Base-by-base conservation (phyloP, 257 asterid genomes). In the Nicotiana benthamiana region DNA sequence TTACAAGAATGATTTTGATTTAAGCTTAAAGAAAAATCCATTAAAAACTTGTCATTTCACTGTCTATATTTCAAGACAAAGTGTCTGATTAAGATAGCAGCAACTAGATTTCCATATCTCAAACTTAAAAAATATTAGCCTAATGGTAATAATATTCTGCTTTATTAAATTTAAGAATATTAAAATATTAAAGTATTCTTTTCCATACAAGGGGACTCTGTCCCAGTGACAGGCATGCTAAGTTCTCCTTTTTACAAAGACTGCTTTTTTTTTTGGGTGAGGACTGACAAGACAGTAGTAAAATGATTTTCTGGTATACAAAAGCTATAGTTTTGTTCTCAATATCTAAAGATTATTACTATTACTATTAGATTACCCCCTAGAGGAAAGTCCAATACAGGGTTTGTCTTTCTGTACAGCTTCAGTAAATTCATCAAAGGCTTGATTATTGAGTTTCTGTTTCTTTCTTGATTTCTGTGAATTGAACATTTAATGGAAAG, bases 221-320 rank as follows among this genome's bases (percentile, higher is more conserved):
- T 83, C 94, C 96, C 91, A 63, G 89, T 89, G 96, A 92, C 96
- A 92, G 92, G 89, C 94, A 88, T 93, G 92, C 91, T 90, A 75
- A 46, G 82, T 89, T 86, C 85, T 87, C 93, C 93, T 65, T 90
- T 94, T 81, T 82, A 88, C 91, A 84, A 66, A 53, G 82, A 75
- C 65, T 66, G 81, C 62, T 67, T 79, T 82, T 87, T 88, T 86
- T 8, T 87, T 89, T 86, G 85, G 84, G 48, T 9, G 75, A 84
- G 78, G 82, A 84, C 88, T 79, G 86, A 64, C 88, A 76, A 77
- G 80, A 82, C 84, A 56, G 64, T 68, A 81, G 72, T 84, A 82
- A 83, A 87, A 88, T 86, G 86, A 72, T 79, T 82, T 82, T 27
- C 85, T 82, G 88, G 79, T 81, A 81, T 86, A 86, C 82, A 86